Conservation (phyloP, 2,329 filamentous ascomycete species). For the Botrytis galanthina region DNA sequence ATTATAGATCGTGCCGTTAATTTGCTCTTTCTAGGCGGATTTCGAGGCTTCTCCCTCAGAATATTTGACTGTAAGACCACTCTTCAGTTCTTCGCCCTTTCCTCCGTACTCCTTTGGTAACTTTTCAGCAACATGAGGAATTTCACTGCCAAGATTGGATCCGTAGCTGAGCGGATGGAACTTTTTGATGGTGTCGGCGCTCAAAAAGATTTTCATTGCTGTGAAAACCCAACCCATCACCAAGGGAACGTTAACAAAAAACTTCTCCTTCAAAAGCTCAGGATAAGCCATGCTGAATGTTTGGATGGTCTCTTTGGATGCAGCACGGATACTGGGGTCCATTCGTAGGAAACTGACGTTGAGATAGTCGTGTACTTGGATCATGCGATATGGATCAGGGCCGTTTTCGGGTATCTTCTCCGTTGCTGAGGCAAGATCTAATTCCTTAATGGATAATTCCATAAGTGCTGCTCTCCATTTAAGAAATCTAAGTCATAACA, state of each 20-base stretch:
- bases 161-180: constrained; percentile 78
- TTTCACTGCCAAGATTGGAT: constrained; percentile 61
- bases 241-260: constrained; percentile 89
- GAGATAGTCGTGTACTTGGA: constrained; percentile 92
- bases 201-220: constrained; percentile 72
- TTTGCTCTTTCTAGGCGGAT: neutral
- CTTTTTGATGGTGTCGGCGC: constrained; percentile 71
- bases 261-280: constrained; percentile 85
- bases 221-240: constrained; percentile 87
- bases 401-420: constrained; percentile 59
- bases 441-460: constrained; percentile 77
- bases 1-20: neutral
- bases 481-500: constrained; percentile 64
- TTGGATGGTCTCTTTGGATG: constrained; percentile 77
- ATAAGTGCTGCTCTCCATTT: constrained; percentile 87
- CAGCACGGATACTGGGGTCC: constrained; percentile 71
- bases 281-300: constrained; percentile 82
- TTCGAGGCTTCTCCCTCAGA: constrained; percentile 14
- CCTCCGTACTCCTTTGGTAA: constrained; percentile 81
- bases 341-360: constrained; percentile 82
- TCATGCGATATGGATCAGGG: constrained; percentile 82
- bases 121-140: constrained; percentile 56
- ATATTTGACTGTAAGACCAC: constrained; percentile 38
- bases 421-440: constrained; percentile 68
- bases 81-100: constrained; percentile 50